phyloP scores from a whole-genome alignment of 2,329 filamentous ascomycete genomes.

The Cladophialophora chaetospira region DNA sequence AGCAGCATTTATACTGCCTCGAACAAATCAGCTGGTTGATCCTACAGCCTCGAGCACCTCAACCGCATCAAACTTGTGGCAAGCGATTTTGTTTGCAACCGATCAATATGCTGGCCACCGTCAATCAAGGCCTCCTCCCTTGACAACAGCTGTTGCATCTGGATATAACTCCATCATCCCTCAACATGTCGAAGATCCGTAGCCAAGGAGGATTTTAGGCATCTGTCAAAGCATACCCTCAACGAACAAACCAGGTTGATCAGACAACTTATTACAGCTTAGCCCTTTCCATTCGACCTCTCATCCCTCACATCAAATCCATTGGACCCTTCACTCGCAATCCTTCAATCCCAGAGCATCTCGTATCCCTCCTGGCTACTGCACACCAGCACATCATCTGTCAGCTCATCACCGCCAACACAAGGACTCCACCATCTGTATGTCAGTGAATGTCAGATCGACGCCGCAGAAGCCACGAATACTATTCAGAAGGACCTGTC shows the following conservation, averaged over 20 bases:
- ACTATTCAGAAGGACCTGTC: conserved; percentile 20
- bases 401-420: not conserved
- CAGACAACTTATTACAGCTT: not conserved
- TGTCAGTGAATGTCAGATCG: conserved; percentile 26
- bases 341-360: not conserved
- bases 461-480: conserved; percentile 18
- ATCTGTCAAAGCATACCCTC: conserved; percentile 15
- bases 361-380: not conserved
- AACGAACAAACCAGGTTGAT: not conserved
- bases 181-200: conserved; percentile 12
- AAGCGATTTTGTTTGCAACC: conserved; percentile 8
- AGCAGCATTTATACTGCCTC: not conserved
- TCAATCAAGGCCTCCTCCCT: not conserved
- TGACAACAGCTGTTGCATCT: not conserved
- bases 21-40: conserved; percentile 20
- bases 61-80: conserved; percentile 13
- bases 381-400: not conserved
- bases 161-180: conserved; percentile 13
- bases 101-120: conserved; percentile 13
- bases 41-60: conserved; percentile 20
- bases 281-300: not conserved
- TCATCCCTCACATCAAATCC: not conserved
- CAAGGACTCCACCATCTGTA: not conserved
- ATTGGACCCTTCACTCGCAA: not conserved
- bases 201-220: conserved; percentile 18